Evolutionary conservation across 2,329 filamentous ascomycete species (phyloP).

Genomic region (Colletotrichum navitas): DNA sequence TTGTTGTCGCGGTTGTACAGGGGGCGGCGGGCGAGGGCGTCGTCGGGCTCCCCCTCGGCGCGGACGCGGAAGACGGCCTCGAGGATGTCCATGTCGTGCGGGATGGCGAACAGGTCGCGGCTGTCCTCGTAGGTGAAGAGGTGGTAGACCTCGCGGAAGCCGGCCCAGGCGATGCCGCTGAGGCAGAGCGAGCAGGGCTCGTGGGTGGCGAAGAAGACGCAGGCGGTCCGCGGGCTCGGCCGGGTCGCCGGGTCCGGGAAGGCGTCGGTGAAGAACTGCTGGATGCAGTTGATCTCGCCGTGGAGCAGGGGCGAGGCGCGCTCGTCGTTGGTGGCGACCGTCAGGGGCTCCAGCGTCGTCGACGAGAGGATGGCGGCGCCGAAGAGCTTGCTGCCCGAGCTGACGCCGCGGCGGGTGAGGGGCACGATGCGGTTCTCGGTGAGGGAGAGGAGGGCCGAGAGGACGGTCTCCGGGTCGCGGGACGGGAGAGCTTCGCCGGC

Average conservation of each 20-base stretch:
- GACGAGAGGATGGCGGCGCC: conserved; percentile 66
- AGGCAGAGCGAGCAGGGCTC: conserved; percentile 71
- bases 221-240: conserved; percentile 58
- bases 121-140: conserved; percentile 72
- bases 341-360: conserved; percentile 56
- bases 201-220: conserved; percentile 70
- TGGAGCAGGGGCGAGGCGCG: conserved; percentile 66
- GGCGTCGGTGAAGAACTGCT: conserved; percentile 63
- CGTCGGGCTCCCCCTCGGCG: conserved; percentile 53
- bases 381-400: conserved; percentile 67
- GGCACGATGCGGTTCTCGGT: conserved; percentile 64
- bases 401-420: conserved; percentile 62
- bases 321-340: conserved; percentile 69
- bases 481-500: conserved; percentile 24
- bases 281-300: conserved; percentile 72
- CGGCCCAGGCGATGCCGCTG: conserved; percentile 69
- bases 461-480: conserved; percentile 46
- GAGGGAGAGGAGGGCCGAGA: conserved; percentile 56
- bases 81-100: conserved; percentile 70
- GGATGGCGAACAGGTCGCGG: conserved; percentile 66
- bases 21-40: conserved; percentile 53
- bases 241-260: conserved; percentile 53
- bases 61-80: conserved; percentile 66
- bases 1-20: conserved; percentile 69
- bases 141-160: conserved; percentile 69